Evolutionary conservation across 2,329 filamentous ascomycete genomes (phyloP), one percentile per base, ranked within the genome.

Genomic region (Xylaria polymorpha): DNA sequence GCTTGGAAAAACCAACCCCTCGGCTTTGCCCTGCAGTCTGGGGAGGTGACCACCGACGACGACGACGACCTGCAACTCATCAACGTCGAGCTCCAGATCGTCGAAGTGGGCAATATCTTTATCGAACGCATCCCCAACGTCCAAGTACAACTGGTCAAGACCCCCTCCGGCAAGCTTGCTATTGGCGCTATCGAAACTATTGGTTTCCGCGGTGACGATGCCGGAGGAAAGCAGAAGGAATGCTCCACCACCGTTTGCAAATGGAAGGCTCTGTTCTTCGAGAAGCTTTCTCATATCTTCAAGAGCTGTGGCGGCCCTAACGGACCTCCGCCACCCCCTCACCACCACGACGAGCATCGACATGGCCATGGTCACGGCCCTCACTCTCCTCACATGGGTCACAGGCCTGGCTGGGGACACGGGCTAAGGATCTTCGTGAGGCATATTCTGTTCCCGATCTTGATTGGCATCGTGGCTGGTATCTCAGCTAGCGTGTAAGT

Each of bases 381-480:
- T 22, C 60, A 44, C 15, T 43, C 55, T 41, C 60, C 53, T 41
- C 67, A 67, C 46, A 71, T 65, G 67, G 46, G 56, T 56, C 70
- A 79, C 62, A 77, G 79, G 58, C 65, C 72, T 74, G 79, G 78
- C 64, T 85, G 86, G 80, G 78, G 81, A 62, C 80, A 83, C 69
- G 79, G 89, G 32, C 72, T 89, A 56, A 83, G 84, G 75, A 86
- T 86, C 74, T 83, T 91, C 59, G 83, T 86, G 71, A 83, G 88
- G 44, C 88, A 90, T 70, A 85, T 94, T 53, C 78, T 93, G 57
- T 83, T 93, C 46, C 91, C 92, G 1, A 84, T 93, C 62, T 81
- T 91, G 61, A 85, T 93, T 71, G 92, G 92, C 67, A 85, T 93
- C 71, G 85, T 88, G 29, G 89, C 90, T 53, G 92, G 91, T 76